Evolutionary conservation across 2,329 filamentous ascomycete genomes (phyloP), one percentile per base, ranked within the genome.

Genomic region (Penicillium sp.): DNA sequence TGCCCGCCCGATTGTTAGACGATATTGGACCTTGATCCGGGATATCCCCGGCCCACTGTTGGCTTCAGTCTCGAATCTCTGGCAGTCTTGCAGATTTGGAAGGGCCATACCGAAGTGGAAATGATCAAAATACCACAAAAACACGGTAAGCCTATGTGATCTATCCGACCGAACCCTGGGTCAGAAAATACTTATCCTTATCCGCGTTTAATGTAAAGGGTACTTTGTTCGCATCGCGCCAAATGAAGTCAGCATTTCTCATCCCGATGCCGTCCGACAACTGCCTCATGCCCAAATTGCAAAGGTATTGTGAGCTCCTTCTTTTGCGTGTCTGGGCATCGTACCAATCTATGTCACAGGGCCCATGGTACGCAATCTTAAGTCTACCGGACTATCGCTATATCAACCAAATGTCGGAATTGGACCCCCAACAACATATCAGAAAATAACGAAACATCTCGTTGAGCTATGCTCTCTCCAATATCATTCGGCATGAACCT

Each of bases 21-120:
- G 85, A 79, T 79, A 82, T 78, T 63, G 70, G 36, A 74, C 72
- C 1, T 65, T 75, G 0, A 68, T 77, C 53, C 63, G 69, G 45
- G 67, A 76, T 42, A 69, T 77, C 11, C 75, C 76, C 0, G 76
- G 76, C 0, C 76, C 76, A 0, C 74, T 74, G 29, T 43, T 70
- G 16, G 75, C 74, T 3, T 74, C 72, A 2, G 71, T 76, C 46
- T 70, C 74, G 0, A 67, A 67, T 26, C 53, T 74, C 5, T 78
- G 76, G 76, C 70, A 75, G 47, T 59, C 77, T 27, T 66, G 62
- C 35, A 71, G 72, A 7, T 66, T 74, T 58, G 67, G 30, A 71
- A 68, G 34, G 76, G 76, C 0, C 69, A 78, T 35, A 69, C 67
- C 2, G 73, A 77, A 51, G 53, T 63, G 23, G 67, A 69, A 39